Percentiles rank a stretch among this genome's conserved stretches.
Evolutionary conservation across 495 filamentous ascomycete species (phyloP).

Genomic region (Hypomontagnella submonticulosa): DNA sequence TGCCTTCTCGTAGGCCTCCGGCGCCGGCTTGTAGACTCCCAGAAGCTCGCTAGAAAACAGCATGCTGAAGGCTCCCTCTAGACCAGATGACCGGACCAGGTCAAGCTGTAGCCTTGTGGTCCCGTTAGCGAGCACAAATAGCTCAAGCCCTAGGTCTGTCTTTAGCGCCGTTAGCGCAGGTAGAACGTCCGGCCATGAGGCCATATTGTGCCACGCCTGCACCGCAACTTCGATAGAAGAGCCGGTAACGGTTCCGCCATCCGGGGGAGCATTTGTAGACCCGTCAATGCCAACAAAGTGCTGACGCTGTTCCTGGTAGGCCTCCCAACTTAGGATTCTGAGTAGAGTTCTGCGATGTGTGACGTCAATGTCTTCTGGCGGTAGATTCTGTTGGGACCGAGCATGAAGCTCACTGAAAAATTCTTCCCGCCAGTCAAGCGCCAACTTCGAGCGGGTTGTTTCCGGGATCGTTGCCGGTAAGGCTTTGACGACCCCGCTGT

Average conservation of each 20-base stretch:
- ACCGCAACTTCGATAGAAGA: constrained; percentile 24
- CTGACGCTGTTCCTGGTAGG: constrained; percentile 36
- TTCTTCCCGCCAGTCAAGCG: constrained; percentile 59
- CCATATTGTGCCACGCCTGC: constrained; percentile 58
- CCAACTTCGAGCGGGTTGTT: constrained; percentile 51
- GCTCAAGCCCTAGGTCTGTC: constrained; percentile 42
- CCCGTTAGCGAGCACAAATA: constrained; percentile 65
- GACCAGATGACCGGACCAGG: constrained; percentile 57
- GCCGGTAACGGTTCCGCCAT: constrained; percentile 4
- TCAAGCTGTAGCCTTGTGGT: constrained; percentile 66
- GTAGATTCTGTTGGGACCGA: constrained; percentile 48
- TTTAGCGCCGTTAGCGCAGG: constrained; percentile 38
- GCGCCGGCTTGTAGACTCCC: constrained; percentile 59
- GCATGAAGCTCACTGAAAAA: constrained; percentile 59
- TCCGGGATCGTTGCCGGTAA: constrained; percentile 43
- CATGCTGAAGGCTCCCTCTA: constrained; percentile 58
- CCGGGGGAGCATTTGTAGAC: constrained; percentile 21
- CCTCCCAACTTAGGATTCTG: constrained; percentile 40
- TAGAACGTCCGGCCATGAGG: constrained; percentile 60
- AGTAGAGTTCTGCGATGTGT: constrained; percentile 56
- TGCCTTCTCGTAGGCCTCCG: constrained; percentile 58
- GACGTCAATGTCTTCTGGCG: constrained; percentile 62
- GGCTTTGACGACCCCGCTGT: constrained; percentile 46
- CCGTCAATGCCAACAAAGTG: constrained; percentile 42
- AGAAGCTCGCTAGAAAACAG: constrained; percentile 64